These are phyloP conservation scores for Phytopythium chamaehyphon DNA, from an alignment of 352 stramenopile species.

Conservation along the genomic window DNA sequence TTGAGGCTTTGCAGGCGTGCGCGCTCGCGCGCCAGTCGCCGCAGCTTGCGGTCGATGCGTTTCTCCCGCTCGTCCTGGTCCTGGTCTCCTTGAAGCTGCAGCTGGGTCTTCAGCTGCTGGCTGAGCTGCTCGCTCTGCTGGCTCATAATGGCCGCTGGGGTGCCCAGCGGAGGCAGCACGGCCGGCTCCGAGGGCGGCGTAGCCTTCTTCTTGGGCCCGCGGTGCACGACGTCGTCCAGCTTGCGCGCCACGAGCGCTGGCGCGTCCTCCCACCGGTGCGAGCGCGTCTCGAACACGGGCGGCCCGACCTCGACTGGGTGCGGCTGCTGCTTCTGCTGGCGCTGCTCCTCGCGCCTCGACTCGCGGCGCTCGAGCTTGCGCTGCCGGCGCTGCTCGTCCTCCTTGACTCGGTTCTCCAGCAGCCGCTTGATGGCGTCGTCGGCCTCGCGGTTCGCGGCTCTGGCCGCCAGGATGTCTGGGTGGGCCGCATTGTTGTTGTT, in stretches of 20 bases:
- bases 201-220: slow-evolving; percentile 9
- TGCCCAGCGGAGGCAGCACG: slow-evolving; percentile 20
- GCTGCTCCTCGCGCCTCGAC: neutral
- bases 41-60: slow-evolving; percentile 41
- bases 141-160: slow-evolving; percentile 6
- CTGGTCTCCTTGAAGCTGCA: no score
- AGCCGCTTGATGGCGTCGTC: slow-evolving; percentile 62
- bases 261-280: slow-evolving; percentile 6
- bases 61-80: slow-evolving; percentile 25
- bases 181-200: slow-evolving; percentile 14
- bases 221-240: slow-evolving; percentile 10
- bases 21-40: slow-evolving; percentile 37
- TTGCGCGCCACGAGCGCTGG: slow-evolving; percentile 8
- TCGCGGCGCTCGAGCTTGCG: slow-evolving; percentile 7
- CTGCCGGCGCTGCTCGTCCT: slow-evolving; percentile 26
- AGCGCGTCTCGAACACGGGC: slow-evolving; percentile 4
- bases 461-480: slow-evolving; percentile 37
- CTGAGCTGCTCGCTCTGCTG: slow-evolving; percentile 1
- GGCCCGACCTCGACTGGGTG: neutral
- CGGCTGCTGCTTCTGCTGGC: neutral
- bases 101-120: no score
- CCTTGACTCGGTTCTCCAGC: slow-evolving; percentile 31
- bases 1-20: slow-evolving; percentile 30
- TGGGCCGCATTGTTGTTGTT: slow-evolving; percentile 11
- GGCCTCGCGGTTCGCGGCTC: slow-evolving; percentile 49